Conservation (phyloP, 2,329 filamentous ascomycete genomes). For the Cladophialophora immunda region DNA sequence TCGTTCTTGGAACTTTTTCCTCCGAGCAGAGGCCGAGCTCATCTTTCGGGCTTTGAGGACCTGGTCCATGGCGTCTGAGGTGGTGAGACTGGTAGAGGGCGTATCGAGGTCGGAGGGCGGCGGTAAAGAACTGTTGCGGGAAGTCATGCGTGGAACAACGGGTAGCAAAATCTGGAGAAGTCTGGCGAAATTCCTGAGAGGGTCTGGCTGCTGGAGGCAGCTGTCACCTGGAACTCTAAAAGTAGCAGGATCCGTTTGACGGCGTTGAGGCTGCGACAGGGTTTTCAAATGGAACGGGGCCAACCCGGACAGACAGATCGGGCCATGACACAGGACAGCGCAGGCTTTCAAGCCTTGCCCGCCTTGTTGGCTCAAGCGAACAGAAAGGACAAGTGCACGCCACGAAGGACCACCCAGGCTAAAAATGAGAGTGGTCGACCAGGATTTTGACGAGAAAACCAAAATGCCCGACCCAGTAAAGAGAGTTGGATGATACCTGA, state of each 20-base stretch:
- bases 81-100: neutral
- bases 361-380: conserved; percentile 12
- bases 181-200: conserved; percentile 11
- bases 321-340: conserved; percentile 14
- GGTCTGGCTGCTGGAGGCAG: conserved; percentile 18
- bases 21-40: conserved; percentile 36
- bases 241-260: conserved; percentile 32
- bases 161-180: conserved; percentile 21
- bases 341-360: conserved; percentile 9
- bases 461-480: conserved; percentile 20
- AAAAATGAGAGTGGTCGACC: conserved; percentile 26
- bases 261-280: conserved; percentile 33
- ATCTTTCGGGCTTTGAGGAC: conserved; percentile 32
- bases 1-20: conserved; percentile 36
- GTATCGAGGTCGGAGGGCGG: conserved; percentile 14
- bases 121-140: conserved; percentile 6
- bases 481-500: conserved; percentile 10
- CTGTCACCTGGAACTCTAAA: conserved; percentile 37
- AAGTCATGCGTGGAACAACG: conserved; percentile 20
- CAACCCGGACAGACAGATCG: conserved; percentile 28
- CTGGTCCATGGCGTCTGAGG: conserved; percentile 35
- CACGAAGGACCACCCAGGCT: conserved; percentile 28
- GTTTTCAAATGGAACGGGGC: conserved; percentile 28
- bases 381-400: conserved; percentile 24
- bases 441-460: conserved; percentile 27